Base-by-base conservation (phyloP, 208 protist genomes). In the Acanthamoeba sp. region DNA sequence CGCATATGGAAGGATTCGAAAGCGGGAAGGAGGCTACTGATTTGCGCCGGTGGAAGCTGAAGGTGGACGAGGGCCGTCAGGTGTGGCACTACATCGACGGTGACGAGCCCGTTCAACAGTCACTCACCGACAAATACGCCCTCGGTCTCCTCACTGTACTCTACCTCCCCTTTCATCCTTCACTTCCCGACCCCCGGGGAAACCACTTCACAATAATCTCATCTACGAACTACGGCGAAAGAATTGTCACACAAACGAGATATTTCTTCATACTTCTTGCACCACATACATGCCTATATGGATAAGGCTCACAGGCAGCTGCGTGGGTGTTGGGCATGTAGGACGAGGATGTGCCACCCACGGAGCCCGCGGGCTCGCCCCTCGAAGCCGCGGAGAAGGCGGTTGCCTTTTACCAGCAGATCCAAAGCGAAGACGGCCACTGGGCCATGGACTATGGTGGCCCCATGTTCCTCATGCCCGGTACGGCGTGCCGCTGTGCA, bases 391-490 rank as follows among this genome's bases (percentile, higher is more conserved):
- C 50, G 32, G 45, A 36, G 27, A 59, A 50, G 32, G 93, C 90
- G 20, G 42, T 96, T 1, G 42, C 52, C 32, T 96, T 94, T 57
- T 94, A 95, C n/a, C 64, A 90, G 62, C 27, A 52, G 73, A 93
- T 96, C 57, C 95, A 96, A 71, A 94, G 64, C 50, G 94, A 97
- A 14, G 98, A 98, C n/a, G 99, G 99, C 16, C 99, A 99, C 97
- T 99, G 98, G 98, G 98, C 99, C 34, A 98, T 98, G 96, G 98
- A 99, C 95, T 99, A 99, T 97, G 99, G 98, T 91, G 99, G 99
- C 34, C 98, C 98, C 57, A 96, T 99, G 94, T 99, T 99, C 96
- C 97, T 99, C 38, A 97, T 98, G 36, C 97, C 98, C 66, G n/a
- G 95, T 95, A 62, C 55, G 6, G 10, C 6, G 22, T n/a, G 16